Percentiles rank a stretch among this genome's conserved stretches.
These are phyloP conservation scores for Streptanthus diversifolius DNA, from an alignment of 345 rosid species.

Conservation along the genomic window DNA sequence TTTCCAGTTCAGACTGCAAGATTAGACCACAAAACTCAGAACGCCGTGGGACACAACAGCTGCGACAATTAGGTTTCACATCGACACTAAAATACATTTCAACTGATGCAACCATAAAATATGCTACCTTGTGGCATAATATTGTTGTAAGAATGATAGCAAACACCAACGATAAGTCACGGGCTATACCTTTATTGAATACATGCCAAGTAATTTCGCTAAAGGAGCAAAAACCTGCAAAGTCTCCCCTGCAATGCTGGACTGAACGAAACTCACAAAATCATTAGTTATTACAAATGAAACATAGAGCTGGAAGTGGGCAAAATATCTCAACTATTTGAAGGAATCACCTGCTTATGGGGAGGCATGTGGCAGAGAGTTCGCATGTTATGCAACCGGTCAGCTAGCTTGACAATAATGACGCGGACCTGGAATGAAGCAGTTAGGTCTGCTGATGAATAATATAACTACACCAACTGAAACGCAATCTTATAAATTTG, in stretches of 20 bases:
- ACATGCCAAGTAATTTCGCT: slow-evolving; percentile 96
- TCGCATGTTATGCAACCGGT: slow-evolving; percentile 98
- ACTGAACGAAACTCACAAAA: slow-evolving; percentile 48
- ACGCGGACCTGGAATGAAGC: slow-evolving; percentile 77
- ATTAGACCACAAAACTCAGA: slow-evolving; percentile 26
- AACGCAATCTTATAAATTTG: background rate
- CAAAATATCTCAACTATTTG: slow-evolving; percentile 2
- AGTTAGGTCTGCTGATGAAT: slow-evolving; percentile 18
- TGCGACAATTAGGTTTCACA: slow-evolving; percentile 4
- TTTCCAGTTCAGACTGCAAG: slow-evolving; percentile 95
- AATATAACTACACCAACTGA: slow-evolving; percentile 15
- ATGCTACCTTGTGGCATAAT: background rate
- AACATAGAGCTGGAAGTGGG: slow-evolving; percentile 13
- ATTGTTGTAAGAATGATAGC: background rate
- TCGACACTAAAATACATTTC: background rate
- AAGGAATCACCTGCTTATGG: slow-evolving; percentile 77
- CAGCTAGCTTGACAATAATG: slow-evolving; percentile 96
- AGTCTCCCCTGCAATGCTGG: slow-evolving; percentile 94
- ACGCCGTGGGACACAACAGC: background rate
- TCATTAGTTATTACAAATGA: slow-evolving; percentile 25
- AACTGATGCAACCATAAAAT: background rate
- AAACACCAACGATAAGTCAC: background rate
- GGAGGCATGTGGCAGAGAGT: slow-evolving; percentile 93
- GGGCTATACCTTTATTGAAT: slow-evolving; percentile 80
- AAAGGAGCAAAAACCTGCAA: slow-evolving; percentile 97